These are phyloP conservation scores for Didymella exigua DNA, from an alignment of 2,329 filamentous ascomycete species.

Conservation along the genomic window DNA sequence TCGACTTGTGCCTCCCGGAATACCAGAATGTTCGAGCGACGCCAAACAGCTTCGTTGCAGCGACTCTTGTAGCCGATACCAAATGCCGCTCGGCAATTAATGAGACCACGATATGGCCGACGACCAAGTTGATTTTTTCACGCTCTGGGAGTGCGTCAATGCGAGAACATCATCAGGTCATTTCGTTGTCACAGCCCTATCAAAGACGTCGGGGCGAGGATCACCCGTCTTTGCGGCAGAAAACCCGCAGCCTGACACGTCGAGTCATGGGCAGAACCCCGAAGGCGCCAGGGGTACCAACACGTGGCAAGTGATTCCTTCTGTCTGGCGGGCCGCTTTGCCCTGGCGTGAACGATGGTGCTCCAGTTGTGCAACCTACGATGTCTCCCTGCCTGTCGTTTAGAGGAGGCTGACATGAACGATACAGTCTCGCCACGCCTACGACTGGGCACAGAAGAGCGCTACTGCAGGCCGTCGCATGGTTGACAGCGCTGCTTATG, in stretches of 20 bases:
- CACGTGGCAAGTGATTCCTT: slow-evolving; percentile 42
- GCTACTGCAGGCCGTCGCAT: slow-evolving; percentile 24
- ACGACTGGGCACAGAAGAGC: slow-evolving; percentile 8
- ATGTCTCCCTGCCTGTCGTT: slow-evolving; percentile 8
- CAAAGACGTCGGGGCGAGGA: slow-evolving; percentile 24
- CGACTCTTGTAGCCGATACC: slow-evolving; percentile 21
- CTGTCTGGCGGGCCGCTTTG: slow-evolving; percentile 34
- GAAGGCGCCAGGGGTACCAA: slow-evolving; percentile 32
- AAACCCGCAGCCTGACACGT: slow-evolving; percentile 14
- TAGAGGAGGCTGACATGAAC: slow-evolving; percentile 2
- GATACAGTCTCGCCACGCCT: slow-evolving; percentile 2
- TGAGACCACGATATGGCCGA: slow-evolving; percentile 22
- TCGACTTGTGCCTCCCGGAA: slow-evolving; percentile 12
- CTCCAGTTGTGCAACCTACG: slow-evolving; percentile 18
- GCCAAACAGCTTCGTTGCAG: slow-evolving; percentile 12
- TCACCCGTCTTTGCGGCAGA: slow-evolving; percentile 32
- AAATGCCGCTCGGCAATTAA: slow-evolving; percentile 27
- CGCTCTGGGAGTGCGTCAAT: slow-evolving; percentile 11
- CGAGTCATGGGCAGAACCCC: slow-evolving; percentile 37
- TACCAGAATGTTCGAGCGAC: slow-evolving; percentile 17
- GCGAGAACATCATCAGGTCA: slow-evolving; percentile 19
- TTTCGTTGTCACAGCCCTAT: slow-evolving; percentile 16
- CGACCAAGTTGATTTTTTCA: slow-evolving; percentile 1
- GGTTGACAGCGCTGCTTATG: slow-evolving; percentile 16
- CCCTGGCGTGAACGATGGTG: slow-evolving; percentile 38